Percentiles rank a stretch among this genome's conserved stretches.
Conservation (phyloP, 2,329 filamentous ascomycete genomes). For the Cladorrhinum sp. region DNA sequence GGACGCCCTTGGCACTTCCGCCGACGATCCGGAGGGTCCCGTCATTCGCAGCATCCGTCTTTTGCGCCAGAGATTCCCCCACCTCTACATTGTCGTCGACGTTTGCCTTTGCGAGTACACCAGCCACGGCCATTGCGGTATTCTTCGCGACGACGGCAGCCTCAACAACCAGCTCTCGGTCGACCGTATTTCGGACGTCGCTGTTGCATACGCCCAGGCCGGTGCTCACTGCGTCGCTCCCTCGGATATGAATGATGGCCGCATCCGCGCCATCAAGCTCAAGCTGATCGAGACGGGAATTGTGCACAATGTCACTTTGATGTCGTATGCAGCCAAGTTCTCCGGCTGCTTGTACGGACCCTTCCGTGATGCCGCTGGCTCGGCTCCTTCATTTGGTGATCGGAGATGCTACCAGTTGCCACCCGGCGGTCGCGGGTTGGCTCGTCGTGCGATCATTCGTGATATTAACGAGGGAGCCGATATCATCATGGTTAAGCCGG, state of each 20-base stretch:
- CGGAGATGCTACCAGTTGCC: constrained; percentile 96
- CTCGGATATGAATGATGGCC: constrained; percentile 98
- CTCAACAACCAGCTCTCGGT: constrained; percentile 93
- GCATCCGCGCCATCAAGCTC: constrained; percentile 95
- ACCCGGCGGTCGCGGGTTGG: constrained; percentile 85
- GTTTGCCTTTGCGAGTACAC: constrained; percentile 99
- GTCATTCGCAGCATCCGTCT: constrained; percentile 85
- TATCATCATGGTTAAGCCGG: constrained; percentile 99
- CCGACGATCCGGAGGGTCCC: constrained; percentile 88
- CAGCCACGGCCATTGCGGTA: constrained; percentile 94
- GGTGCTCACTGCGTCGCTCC: constrained; percentile 96
- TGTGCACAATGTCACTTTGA: constrained; percentile 84
- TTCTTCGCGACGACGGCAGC: constrained; percentile 85
- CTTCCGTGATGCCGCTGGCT: constrained; percentile 94
- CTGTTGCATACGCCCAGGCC: constrained; percentile 92
- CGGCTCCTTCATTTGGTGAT: constrained; percentile 86
- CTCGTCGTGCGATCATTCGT: constrained; percentile 81
- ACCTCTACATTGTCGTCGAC: constrained; percentile 86
- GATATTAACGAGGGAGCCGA: constrained; percentile 94
- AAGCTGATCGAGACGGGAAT: constrained; percentile 95
- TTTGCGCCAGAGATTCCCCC: constrained; percentile 79
- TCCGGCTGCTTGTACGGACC: constrained; percentile 94
- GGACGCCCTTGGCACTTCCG: constrained; percentile 85
- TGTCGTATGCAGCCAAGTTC: constrained; percentile 99
- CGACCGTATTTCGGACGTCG: constrained; percentile 94